Base-by-base conservation (phyloP, 2,329 filamentous ascomycete genomes). In the Calonectria henricotiae region DNA sequence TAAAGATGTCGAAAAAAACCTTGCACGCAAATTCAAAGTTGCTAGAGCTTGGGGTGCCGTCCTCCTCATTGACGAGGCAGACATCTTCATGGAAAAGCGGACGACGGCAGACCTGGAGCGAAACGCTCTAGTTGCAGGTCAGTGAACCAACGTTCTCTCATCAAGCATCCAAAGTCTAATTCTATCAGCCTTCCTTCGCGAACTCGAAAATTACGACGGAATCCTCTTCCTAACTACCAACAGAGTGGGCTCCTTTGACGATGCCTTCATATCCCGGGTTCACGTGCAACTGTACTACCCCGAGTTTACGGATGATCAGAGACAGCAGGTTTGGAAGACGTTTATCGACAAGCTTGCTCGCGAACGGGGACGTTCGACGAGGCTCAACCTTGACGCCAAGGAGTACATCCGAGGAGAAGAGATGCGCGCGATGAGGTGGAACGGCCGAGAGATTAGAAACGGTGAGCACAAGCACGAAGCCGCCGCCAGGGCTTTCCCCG, bases 221-320 rank as follows among this genome's bases (percentile, higher is more conserved):
- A 80, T 82, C 8, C 27, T 81, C 0, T 81, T 82, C 23, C 68
- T 82, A 1, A 77, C 76, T 0, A 79, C 79, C 0, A 82, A 81
- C 44, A 62, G 79, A 1, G 76, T 80, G 0, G 79, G 76, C 0
- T 65, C 73, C 0, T 80, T 81, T 35, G 79, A 81, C 17, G 79
- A 81, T 2, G 80, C 80, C 0, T 80, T 81, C 60, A 76, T 79
- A 4, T 81, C 80, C 0, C 76, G 79, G 1, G 73, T 81, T 0
- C 79, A 82, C 12, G 49, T 82, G 3, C 72, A 80, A 37, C 49
- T 81, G 0, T 75, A 77, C 54, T 81, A 80, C 15, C 65, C 70
- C 0, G 74, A 79, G 8, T 79, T 81, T 13, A 73, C 72, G 2
- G 77, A 80, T 4, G 72, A 77, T 0, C 70, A 79, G 32, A 68